Conservation (phyloP, 2,329 filamentous ascomycete species). For the Stromatinia cepivora region DNA sequence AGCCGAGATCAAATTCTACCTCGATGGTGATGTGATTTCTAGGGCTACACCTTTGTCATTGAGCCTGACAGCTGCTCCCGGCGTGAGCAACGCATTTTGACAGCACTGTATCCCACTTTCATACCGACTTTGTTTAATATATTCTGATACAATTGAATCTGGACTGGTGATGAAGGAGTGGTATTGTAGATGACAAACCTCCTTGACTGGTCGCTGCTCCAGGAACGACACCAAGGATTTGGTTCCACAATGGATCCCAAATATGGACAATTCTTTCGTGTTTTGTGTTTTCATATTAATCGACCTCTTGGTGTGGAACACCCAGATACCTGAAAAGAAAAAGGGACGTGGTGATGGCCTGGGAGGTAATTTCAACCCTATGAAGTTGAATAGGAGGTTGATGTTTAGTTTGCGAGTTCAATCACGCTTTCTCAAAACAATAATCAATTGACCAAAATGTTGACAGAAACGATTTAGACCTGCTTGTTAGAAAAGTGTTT, state of each 20-base stretch:
- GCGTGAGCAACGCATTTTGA: neutral
- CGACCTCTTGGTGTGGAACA: neutral
- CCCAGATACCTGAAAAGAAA: no score
- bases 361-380: neutral
- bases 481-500: neutral
- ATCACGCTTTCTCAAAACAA: neutral
- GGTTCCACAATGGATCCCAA: neutral
- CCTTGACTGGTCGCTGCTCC: no score
- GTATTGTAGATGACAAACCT: no score
- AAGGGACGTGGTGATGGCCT: neutral
- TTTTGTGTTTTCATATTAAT: neutral
- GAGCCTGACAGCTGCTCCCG: neutral
- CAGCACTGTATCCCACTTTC: no score
- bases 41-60: neutral
- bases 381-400: neutral
- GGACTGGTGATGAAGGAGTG: no score
- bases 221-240: no score
- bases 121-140: no score
- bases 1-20: neutral
- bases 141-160: no score
- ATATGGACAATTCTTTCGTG: neutral
- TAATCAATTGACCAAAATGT: no score
- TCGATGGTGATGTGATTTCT: neutral
- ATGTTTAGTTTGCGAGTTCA: neutral
- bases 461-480: neutral